Evolutionary conservation across 139 green algal genomes (phyloP).

Genomic region (Volvox africanus): DNA sequence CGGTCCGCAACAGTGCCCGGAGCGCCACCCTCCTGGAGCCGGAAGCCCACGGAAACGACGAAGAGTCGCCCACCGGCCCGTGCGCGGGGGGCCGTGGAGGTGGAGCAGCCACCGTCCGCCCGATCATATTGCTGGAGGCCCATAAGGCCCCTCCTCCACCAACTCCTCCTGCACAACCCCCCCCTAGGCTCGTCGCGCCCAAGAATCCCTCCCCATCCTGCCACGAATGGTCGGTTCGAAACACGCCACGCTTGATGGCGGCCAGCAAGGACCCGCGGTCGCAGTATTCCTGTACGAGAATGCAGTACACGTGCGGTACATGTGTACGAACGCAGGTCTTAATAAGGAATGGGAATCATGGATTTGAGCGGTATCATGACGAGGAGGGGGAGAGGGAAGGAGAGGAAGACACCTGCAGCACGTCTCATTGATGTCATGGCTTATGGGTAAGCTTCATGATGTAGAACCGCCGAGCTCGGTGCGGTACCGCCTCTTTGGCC

Average conservation of each 20-base stretch:
- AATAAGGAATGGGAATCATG: no score
- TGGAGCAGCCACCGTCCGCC: no score
- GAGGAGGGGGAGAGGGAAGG: no score
- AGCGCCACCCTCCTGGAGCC: not conserved
- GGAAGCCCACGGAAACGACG: no score
- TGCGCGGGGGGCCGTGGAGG: not conserved
- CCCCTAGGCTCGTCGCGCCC: not conserved
- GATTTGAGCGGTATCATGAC: no score
- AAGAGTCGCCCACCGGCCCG: not conserved
- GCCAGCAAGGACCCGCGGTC: slow-evolving; percentile 18
- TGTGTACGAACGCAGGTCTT: no score
- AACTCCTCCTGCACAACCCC: not conserved
- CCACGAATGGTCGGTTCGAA: not conserved
- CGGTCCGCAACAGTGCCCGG: slow-evolving; percentile 10
- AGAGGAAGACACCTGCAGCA: no score
- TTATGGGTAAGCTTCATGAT: no score
- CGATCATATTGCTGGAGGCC: not conserved
- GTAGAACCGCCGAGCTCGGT: no score
- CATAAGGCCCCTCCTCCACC: not conserved
- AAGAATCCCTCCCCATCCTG: not conserved
- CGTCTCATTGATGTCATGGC: no score
- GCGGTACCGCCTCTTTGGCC: no score
- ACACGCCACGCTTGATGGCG: slow-evolving; percentile 29
- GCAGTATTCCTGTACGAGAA: slow-evolving; percentile 24
- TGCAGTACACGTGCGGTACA: no score